phyloP scores from a whole-genome alignment of 306 rosid species.

The Echinosophora koreensis region DNA sequence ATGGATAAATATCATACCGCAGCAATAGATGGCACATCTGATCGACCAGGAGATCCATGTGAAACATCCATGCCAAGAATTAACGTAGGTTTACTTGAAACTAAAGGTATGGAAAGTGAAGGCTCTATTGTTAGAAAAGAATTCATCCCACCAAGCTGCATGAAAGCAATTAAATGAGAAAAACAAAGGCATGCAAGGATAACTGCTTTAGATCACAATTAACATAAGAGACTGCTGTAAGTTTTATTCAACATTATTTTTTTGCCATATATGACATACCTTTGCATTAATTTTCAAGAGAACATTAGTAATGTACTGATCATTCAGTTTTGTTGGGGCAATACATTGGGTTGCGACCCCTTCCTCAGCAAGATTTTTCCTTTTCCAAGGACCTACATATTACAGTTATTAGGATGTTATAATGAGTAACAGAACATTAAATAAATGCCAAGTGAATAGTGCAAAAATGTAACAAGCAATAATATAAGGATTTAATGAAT shows the following conservation, averaged over 20 bases:
- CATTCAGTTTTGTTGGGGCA: conserved; percentile 54
- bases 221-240: not conserved
- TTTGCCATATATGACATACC: conserved; percentile 39
- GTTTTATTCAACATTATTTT: not conserved
- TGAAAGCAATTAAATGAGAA: conserved; percentile 1
- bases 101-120: conserved; percentile 39
- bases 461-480: not conserved
- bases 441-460: not conserved
- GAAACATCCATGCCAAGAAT: conserved; percentile 67
- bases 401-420: not conserved
- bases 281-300: conserved; percentile 63
- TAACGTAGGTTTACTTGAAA: conserved; percentile 52
- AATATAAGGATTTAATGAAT: not conserved
- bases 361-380: conserved; percentile 40
- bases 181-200: not conserved
- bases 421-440: not conserved
- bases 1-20: conserved; percentile 51
- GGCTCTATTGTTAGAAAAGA: conserved; percentile 44
- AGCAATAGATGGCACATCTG: conserved; percentile 58
- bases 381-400: conserved; percentile 65
- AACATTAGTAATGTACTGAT: conserved; percentile 59
- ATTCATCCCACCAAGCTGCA: conserved; percentile 63
- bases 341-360: conserved; percentile 61
- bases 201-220: not conserved
- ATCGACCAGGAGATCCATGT: conserved; percentile 60